Evolutionary conservation across 768 basidiomycete genomes (phyloP).

Genomic region (Pleurotus cornucopiae): DNA sequence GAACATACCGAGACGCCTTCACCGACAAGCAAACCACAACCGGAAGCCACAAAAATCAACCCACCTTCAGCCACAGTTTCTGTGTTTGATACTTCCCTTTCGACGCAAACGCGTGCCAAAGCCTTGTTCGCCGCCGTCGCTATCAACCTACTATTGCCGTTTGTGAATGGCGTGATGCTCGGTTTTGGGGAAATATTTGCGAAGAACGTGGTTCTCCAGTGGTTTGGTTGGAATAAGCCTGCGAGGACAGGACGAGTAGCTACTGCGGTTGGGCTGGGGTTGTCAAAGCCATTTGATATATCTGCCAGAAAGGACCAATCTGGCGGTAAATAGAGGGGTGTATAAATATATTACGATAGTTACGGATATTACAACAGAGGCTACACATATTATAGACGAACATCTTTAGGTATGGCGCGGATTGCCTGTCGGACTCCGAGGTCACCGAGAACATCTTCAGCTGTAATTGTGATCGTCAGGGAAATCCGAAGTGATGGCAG

Average conservation of each 20-base stretch:
- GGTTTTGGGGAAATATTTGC: constrained; percentile 96
- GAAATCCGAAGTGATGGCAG: constrained; percentile 19
- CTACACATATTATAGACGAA: constrained; percentile 40
- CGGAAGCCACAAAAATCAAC: constrained; percentile 10
- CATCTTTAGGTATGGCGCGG: constrained; percentile 69
- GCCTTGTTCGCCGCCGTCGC: constrained; percentile 72
- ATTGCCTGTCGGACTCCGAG: constrained; percentile 81
- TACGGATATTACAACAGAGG: background rate
- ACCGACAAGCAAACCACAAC: constrained; percentile 22
- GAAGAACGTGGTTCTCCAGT: constrained; percentile 62
- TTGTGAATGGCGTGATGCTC: constrained; percentile 93
- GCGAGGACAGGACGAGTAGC: constrained; percentile 26
- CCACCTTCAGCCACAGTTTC: constrained; percentile 56
- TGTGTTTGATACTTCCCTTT: constrained; percentile 66
- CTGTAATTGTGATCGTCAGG: constrained; percentile 20
- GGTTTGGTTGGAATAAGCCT: constrained; percentile 43
- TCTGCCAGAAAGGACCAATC: too few species aligned
- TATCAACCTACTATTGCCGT: constrained; percentile 83
- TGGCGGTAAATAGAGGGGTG: too few species aligned
- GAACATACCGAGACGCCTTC: constrained; percentile 54
- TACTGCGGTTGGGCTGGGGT: constrained; percentile 31
- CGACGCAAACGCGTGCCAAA: constrained; percentile 60
- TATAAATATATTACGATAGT: constrained; percentile 2
- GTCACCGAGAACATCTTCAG: constrained; percentile 78
- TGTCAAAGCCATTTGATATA: constrained; percentile 10